phyloP scores from a whole-genome alignment of 176 grass and related monocot genomes.

The Ananas comosus region DNA sequence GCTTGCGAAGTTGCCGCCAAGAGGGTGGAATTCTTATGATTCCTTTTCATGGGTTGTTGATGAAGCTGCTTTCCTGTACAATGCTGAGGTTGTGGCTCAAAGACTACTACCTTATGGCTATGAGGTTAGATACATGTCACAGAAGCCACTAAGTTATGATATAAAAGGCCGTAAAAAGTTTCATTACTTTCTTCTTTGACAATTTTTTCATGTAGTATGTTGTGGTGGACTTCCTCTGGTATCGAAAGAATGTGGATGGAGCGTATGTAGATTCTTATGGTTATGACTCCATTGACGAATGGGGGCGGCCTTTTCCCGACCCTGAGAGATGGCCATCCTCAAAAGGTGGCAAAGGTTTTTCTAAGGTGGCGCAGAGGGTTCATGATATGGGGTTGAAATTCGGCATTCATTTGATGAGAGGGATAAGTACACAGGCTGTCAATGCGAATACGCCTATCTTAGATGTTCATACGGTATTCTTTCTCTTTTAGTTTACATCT shows the following conservation, averaged over 20 bases:
- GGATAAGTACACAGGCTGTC: slow-evolving; percentile 65
- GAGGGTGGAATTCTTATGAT: slow-evolving; percentile 93
- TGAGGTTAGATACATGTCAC: slow-evolving; percentile 34
- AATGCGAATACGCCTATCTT: slow-evolving; percentile 50
- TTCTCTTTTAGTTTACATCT: slow-evolving; percentile 11
- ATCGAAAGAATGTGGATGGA: slow-evolving; percentile 58
- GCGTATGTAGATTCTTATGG: slow-evolving; percentile 57
- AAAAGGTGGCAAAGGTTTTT: slow-evolving; percentile 47
- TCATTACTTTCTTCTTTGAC: background rate
- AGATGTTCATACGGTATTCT: slow-evolving; percentile 56
- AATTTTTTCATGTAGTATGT: slow-evolving; percentile 38
- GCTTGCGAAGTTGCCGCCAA: slow-evolving; percentile 43
- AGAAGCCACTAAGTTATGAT: background rate
- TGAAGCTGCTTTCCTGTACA: slow-evolving; percentile 59
- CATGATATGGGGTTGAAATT: slow-evolving; percentile 86
- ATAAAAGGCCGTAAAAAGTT: background rate
- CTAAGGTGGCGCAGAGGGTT: slow-evolving; percentile 48
- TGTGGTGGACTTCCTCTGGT: slow-evolving; percentile 86
- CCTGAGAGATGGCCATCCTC: slow-evolving; percentile 73
- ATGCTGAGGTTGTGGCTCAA: slow-evolving; percentile 58
- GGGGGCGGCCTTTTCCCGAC: slow-evolving; percentile 79
- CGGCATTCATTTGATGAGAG: slow-evolving; percentile 91
- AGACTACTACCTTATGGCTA: slow-evolving; percentile 60
- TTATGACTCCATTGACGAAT: slow-evolving; percentile 67
- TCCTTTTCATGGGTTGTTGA: slow-evolving; percentile 80